These are phyloP conservation scores for Calycina herbarum DNA, from an alignment of 2,329 filamentous ascomycete species.

Conservation along the genomic window DNA sequence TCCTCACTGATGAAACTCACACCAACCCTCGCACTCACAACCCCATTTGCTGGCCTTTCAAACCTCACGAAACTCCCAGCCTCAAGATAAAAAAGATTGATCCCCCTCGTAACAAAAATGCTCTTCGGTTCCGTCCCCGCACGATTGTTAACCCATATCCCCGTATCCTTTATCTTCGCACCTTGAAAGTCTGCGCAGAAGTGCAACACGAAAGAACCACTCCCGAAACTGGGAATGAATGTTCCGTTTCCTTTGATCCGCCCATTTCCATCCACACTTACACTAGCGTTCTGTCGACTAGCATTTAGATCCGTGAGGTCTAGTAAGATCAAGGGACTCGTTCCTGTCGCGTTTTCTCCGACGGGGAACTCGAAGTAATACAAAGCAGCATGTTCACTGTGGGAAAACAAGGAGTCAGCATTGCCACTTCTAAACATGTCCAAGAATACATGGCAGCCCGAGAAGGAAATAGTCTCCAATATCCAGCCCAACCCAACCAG, in stretches of 20 bases:
- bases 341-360: constrained; percentile 38
- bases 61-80: constrained; percentile 51
- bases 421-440: too few species aligned
- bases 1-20: constrained; percentile 67
- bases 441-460: too few species aligned
- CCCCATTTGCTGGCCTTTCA: constrained; percentile 45
- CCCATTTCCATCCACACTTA: constrained; percentile 57
- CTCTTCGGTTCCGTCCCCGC: constrained; percentile 50
- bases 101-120: constrained; percentile 51
- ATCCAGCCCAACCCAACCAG: too few species aligned
- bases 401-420: too few species aligned
- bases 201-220: constrained; percentile 58
- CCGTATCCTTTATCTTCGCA: constrained; percentile 56
- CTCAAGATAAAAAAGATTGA: constrained; percentile 41
- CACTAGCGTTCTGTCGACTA: constrained; percentile 54
- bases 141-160: constrained; percentile 60
- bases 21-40: constrained; percentile 63
- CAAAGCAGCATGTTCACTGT: constrained; percentile 58
- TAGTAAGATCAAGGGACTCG: constrained; percentile 59
- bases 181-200: constrained; percentile 70
- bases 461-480: too few species aligned
- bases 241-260: constrained; percentile 61
- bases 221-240: constrained; percentile 66
- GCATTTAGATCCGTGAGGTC: constrained; percentile 66
- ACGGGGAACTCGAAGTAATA: constrained; percentile 64